These are phyloP conservation scores for Anisodus tanguticus DNA, from an alignment of 257 asterid genomes.

Conservation along the genomic window DNA sequence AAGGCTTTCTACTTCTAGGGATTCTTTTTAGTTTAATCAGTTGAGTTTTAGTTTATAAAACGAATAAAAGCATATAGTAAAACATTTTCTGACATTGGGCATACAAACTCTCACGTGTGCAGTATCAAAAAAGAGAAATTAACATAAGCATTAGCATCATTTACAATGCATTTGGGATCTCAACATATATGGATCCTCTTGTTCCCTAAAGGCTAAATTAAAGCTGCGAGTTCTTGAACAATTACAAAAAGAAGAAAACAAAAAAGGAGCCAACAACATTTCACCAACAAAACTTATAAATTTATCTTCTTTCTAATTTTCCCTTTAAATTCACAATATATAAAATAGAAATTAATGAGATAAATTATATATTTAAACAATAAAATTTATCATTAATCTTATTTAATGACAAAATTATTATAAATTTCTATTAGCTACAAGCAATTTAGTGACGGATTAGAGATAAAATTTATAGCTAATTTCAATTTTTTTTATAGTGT, in stretches of 20 bases:
- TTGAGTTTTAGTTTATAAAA: neutral
- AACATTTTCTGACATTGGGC: slow-evolving; percentile 22
- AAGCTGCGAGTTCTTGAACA: slow-evolving; percentile 10
- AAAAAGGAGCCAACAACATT: neutral
- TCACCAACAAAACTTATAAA: neutral
- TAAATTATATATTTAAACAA: too few species aligned
- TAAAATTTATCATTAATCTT: too few species aligned
- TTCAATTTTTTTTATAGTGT: too few species aligned
- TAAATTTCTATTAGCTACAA: too few species aligned
- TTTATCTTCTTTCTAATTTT: too few species aligned
- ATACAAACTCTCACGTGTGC: slow-evolving; percentile 25
- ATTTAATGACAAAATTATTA: too few species aligned
- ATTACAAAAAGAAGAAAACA: slow-evolving; percentile 10
- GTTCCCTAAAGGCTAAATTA: neutral
- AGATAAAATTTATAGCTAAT: too few species aligned
- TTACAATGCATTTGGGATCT: slow-evolving; percentile 26
- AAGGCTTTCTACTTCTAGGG: neutral
- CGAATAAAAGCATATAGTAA: neutral
- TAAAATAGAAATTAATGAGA: too few species aligned
- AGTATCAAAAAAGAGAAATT: neutral
- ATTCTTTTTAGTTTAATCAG: neutral
- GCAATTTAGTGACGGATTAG: too few species aligned
- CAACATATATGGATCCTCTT: neutral
- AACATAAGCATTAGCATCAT: neutral
- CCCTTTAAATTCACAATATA: too few species aligned